Evolutionary conservation across 176 grass and related monocot species (phyloP).

Genomic region (Urochloa ruziziensis): DNA sequence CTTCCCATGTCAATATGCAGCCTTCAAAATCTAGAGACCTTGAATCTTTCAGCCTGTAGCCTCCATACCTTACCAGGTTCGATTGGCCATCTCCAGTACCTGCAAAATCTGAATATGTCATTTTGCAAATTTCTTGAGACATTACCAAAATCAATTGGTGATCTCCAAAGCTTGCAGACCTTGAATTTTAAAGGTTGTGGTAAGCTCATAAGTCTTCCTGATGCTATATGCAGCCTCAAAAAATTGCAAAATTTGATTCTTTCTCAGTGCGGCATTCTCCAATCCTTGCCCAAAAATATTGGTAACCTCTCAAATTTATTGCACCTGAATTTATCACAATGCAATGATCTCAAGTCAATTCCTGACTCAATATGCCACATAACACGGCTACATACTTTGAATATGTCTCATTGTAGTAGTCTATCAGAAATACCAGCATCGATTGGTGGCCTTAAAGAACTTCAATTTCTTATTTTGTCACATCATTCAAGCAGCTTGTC

Average conservation of each 20-base stretch:
- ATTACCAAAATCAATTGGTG: constrained; percentile 43
- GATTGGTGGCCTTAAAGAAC: constrained; percentile 37
- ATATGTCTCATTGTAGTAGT: constrained; percentile 53
- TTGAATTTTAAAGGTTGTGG: constrained; percentile 43
- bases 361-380: constrained; percentile 44
- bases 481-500: constrained; percentile 32
- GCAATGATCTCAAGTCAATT: constrained; percentile 42
- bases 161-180: constrained; percentile 31
- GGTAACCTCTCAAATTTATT: constrained; percentile 51
- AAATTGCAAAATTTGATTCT: constrained; percentile 49
- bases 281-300: constrained; percentile 39
- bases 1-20: constrained; percentile 53
- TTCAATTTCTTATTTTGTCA: constrained; percentile 47
- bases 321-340: constrained; percentile 56
- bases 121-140: constrained; percentile 34
- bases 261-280: constrained; percentile 48
- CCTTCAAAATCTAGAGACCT: constrained; percentile 38
- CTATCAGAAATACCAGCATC: constrained; percentile 39
- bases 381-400: constrained; percentile 43
- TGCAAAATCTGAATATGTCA: constrained; percentile 53
- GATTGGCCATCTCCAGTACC: constrained; percentile 32
- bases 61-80: constrained; percentile 46
- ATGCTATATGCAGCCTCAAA: constrained; percentile 46
- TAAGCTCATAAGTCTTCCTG: constrained; percentile 43
- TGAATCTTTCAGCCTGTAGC: constrained; percentile 56